Evolutionary conservation across 768 basidiomycete species (phyloP), one percentile per base, ranked within the genome.

Genomic region (Suillus tomentosus): DNA sequence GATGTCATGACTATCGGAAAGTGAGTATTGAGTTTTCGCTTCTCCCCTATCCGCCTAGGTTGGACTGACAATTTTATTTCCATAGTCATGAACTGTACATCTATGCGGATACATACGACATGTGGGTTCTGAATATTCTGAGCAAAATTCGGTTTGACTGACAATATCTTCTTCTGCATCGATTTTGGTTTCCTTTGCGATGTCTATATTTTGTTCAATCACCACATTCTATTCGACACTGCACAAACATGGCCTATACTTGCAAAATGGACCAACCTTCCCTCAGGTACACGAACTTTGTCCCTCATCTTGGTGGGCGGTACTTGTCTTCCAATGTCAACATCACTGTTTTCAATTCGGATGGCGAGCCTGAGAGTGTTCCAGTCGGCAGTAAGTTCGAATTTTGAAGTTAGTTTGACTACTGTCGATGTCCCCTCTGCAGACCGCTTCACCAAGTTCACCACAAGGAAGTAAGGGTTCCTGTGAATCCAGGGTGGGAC

Each of bases 251-350:
- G n/a, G 7, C 36, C 19, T n/a, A 58, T 27, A 58, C 17, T 40
- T 58, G 24, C 24, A 3, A 42, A 39, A 40, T 40, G 56, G 15
- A 19, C 17, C 10, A 58, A 42, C 17, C 27, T 10, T 3, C 13
- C 39, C 34, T 59, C 62, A 89, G 85, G 77, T 79, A 89, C 73
- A 76, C 80, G 60, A 89, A 89, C 72, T 90, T 94, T 69, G 86
- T 78, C 3, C 88, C 86, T 3, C 77, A 85, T 54, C 82, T 87
- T 74, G 80, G 84, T 9, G 92, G 90, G 7, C 82, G 87, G 53
- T 95, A 94, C 74, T 77, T 97, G 55, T 87, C 92, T 1, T 92
- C 89, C 2, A 96, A 96, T 69, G 91, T 86, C 62, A 92, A 96
- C 77, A 92, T 96, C 72, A 94, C 93, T 2, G 71, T 90, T 11